Evolutionary conservation across 1,139 yeast species (phyloP), one percentile per base, ranked within the genome.

Genomic region (Arxiozyma heterogenica): DNA sequence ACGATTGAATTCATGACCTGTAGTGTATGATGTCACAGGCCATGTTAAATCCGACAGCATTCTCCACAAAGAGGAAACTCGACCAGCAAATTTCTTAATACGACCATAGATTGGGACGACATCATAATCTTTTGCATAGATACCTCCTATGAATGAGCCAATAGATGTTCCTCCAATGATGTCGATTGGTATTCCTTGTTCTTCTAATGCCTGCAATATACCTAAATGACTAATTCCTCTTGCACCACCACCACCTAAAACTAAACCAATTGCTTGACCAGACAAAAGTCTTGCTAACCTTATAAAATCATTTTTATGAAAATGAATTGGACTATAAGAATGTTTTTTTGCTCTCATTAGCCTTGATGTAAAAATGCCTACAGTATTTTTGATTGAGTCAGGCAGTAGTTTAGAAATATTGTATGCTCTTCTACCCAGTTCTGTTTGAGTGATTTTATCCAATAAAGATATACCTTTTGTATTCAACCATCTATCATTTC

Each of bases 241-340:
- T 0, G 98, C 96, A 38, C 98, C 98, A 48, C 98, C 98, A 17
- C 98, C 98, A 4, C 98, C 98, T 9, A 93, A 75, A 2, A 93
- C 97, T 21, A 93, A 74, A 0, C 98, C 98, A 43, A 93, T 89
- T 0, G 96, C 96, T 67, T 90, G 90, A 18, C 96, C 95, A 0
- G 97, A 87, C 27, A 93, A 71, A 17, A 93, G 80, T 61, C 98
- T 77, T 0, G 98, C 98, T 41, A 93, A 72, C 54, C 98, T 77
- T 68, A 88, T 75, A 66, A 93, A 93, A 67, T 93, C 98, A 66
- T 84, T 86, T 69, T 93, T 93, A 66, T 87, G 90, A 17, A 80
- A 72, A 60, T 79, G 79, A 49, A 76, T 73, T 9, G 83, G 73
- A 12, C 77, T 72, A 58, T 79, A 80, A 43, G 63, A 62, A 58